Evolutionary conservation across 2,329 filamentous ascomycete species (phyloP).

Genomic region (Cordyceps javanica): DNA sequence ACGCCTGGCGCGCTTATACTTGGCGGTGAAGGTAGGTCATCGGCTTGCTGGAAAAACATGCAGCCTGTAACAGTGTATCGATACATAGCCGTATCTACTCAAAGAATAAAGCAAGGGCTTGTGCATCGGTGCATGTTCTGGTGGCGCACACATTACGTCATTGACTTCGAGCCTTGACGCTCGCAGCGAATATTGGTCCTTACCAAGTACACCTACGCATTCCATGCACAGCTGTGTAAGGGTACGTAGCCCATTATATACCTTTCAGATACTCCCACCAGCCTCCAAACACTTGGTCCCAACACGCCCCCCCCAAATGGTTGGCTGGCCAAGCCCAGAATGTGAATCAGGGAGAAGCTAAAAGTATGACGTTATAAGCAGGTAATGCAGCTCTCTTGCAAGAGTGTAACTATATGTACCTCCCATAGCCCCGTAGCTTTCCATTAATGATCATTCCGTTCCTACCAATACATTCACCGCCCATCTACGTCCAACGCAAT

Average conservation of each 20-base stretch:
- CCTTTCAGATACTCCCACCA: neutral
- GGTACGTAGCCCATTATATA: neutral
- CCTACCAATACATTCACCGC: neutral
- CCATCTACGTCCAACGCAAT: slow-evolving; percentile 43
- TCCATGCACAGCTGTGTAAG: neutral
- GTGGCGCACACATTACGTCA: slow-evolving; percentile 9
- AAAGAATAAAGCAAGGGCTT: neutral
- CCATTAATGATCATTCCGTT: neutral
- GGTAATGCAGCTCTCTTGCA: slow-evolving; percentile 1
- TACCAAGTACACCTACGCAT: neutral
- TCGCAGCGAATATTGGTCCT: slow-evolving; percentile 2
- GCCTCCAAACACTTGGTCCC: neutral
- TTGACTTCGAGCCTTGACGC: slow-evolving; percentile 1
- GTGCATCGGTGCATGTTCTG: neutral
- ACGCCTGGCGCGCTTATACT: no score
- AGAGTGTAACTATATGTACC: slow-evolving; percentile 1
- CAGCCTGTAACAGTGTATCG: no score
- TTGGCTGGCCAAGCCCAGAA: slow-evolving; percentile 4
- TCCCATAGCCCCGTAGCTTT: neutral
- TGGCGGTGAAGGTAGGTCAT: no score
- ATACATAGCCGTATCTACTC: no score
- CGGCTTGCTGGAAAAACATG: no score
- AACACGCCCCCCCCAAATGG: neutral
- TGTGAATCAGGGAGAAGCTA: slow-evolving; percentile 9
- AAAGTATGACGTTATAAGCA: slow-evolving; percentile 11